Evolutionary conservation across 768 basidiomycete species (phyloP).

Genomic region (Rhodosporidiobolus sp.): DNA sequence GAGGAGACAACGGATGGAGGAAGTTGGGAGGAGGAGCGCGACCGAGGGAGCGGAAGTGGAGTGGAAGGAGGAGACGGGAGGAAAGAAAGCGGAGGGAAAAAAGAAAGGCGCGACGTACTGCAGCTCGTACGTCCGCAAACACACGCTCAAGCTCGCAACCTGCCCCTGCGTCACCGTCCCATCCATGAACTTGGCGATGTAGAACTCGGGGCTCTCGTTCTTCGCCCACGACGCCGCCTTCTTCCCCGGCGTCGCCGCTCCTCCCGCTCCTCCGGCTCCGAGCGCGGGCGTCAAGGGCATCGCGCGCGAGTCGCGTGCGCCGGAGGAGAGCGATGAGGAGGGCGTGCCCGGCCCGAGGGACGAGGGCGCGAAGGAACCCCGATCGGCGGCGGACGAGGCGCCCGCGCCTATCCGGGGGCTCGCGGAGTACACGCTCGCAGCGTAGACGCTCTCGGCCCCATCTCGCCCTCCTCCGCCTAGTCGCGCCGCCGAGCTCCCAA

Average conservation of each 20-base stretch:
- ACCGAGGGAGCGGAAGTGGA: background rate
- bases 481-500: slow-evolving; percentile 4
- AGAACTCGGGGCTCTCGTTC: slow-evolving; percentile 80
- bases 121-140: slow-evolving; percentile 78
- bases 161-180: slow-evolving; percentile 77
- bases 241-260: background rate
- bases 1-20: too few species aligned
- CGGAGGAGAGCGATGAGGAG: too few species aligned
- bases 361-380: too few species aligned
- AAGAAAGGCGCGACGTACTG: slow-evolving; percentile 54
- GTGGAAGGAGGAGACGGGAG: background rate
- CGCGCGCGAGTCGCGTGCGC: background rate
- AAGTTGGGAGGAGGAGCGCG: background rate
- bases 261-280: background rate
- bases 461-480: background rate
- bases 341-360: too few species aligned
- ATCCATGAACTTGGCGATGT: slow-evolving; percentile 84
- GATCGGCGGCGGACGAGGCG: too few species aligned
- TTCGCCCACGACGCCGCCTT: slow-evolving; percentile 45
- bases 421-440: too few species aligned
- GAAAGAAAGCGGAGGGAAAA: background rate
- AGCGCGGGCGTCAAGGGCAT: background rate
- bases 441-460: background rate
- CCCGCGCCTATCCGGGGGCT: background rate
- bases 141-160: slow-evolving; percentile 63